Base-by-base conservation (phyloP, 148 eudicot genomes). In the Rhododendron molle region DNA sequence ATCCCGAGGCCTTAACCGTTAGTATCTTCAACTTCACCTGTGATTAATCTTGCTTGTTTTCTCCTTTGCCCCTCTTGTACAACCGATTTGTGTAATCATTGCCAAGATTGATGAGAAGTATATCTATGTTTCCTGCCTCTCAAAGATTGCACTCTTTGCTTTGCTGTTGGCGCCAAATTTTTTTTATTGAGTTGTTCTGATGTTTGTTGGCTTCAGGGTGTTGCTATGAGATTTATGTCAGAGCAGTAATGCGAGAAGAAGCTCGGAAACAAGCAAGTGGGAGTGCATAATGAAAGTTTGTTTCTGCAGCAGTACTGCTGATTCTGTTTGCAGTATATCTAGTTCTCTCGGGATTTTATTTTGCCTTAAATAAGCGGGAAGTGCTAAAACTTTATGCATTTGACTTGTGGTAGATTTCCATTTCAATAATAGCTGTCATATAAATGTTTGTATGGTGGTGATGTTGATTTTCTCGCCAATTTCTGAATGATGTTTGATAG, bases 151-250 rank as follows among this genome's bases (percentile, higher is more conserved):
- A 18, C 43, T 74, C 78, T 38, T 74, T 65, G n/a, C 40, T 30
- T 36, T 0, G n/a, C 40, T 47, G 26, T 26, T n/a, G 2, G 23
- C 50, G 20, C 46, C 65, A 76, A 34, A 7, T 15, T n/a, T 5
- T n/a, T 5, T 60, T 84, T 4, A 54, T 10, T 54, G 3, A 21
- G 21, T 7, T 12, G 6, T 34, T 26, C 6, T 60, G 32, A 26
- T 9, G 12, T 11, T 8, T 36, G 67, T 74, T 67, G 62, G 46
- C 81, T 82, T 23, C 92, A 96, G 99, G 99, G 84, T 94, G 94
- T 88, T 94, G 94, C 91, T 94, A 96, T 60, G 98, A 94, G 90
- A 86, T 96, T 83, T 96, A 96, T 83, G 95, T 93, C 46, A 93
- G 85, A 90, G 87, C 98, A 58, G 84, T 88, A 43, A 89, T 80